phyloP scores from a whole-genome alignment of 1,284 basidiomycete genomes.

The Prillingera fragicola region DNA sequence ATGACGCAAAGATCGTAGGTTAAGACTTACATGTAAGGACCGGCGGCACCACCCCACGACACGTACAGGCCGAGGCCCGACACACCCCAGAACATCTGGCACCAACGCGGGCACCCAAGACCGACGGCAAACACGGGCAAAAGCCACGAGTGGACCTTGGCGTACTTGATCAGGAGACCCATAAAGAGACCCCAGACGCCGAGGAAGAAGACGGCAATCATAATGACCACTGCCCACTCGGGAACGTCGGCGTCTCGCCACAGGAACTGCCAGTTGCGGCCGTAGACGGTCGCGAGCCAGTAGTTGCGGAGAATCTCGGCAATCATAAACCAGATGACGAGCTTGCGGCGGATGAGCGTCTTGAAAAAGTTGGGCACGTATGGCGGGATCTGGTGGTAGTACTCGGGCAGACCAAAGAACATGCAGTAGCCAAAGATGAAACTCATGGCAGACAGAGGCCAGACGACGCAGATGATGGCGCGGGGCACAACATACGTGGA shows the following conservation, averaged over 20 bases:
- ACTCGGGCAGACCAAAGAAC: constrained; percentile 72
- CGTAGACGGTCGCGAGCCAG: constrained; percentile 78
- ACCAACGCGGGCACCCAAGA: constrained; percentile 85
- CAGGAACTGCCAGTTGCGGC: constrained; percentile 87
- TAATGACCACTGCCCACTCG: constrained; percentile 72
- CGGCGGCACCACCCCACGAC: constrained; percentile 76
- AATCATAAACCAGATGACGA: constrained; percentile 87
- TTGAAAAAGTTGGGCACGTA: constrained; percentile 85
- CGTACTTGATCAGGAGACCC: constrained; percentile 70
- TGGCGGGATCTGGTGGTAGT: constrained; percentile 62
- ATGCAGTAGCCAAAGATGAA: constrained; percentile 73
- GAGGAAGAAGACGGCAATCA: constrained; percentile 77
- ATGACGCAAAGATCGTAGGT: background rate
- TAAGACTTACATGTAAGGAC: constrained; percentile 62
- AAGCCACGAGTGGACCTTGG: constrained; percentile 89
- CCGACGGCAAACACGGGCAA: constrained; percentile 89
- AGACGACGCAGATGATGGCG: constrained; percentile 64
- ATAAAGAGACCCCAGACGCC: constrained; percentile 73
- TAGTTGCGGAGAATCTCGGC: constrained; percentile 84
- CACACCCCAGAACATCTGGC: constrained; percentile 59
- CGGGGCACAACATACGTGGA: constrained; percentile 36
- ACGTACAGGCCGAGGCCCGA: constrained; percentile 61
- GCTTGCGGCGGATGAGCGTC: constrained; percentile 78
- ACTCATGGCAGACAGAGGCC: constrained; percentile 70
- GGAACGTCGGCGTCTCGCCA: constrained; percentile 72